Evolutionary conservation across 495 filamentous ascomycete species (phyloP).

Genomic region (Oleoguttula mirabilis): DNA sequence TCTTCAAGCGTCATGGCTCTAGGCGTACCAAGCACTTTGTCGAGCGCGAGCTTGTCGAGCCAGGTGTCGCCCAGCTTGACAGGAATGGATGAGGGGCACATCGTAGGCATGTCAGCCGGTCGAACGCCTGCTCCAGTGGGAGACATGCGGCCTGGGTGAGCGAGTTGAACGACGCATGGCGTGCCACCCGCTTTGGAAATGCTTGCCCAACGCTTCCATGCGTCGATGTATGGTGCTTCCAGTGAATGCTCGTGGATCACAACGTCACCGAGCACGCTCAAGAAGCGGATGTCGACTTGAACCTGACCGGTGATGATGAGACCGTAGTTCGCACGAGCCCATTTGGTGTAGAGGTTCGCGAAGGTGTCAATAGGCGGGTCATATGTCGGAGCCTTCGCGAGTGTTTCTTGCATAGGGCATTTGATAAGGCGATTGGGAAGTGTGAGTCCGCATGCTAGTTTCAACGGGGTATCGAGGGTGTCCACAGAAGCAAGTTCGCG

Average conservation of each 20-base stretch:
- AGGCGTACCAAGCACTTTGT: constrained; percentile 10
- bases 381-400: constrained; percentile 21
- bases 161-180: constrained; percentile 23
- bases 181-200: constrained; percentile 16
- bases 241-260: constrained; percentile 13
- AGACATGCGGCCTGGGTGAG: constrained; percentile 21
- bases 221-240: constrained; percentile 5
- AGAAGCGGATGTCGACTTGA: constrained; percentile 17
- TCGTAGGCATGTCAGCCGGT: constrained; percentile 10
- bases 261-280: constrained; percentile 20
- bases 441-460: constrained; percentile 12
- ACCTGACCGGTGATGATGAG: constrained; percentile 20
- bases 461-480: no score
- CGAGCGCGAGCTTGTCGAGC: constrained; percentile 21
- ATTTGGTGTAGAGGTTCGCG: constrained; percentile 22
- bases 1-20: constrained; percentile 16
- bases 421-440: constrained; percentile 13
- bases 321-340: constrained; percentile 17
- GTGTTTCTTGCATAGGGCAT: constrained; percentile 26
- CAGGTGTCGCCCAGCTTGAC: constrained; percentile 21
- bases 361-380: constrained; percentile 24
- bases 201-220: constrained; percentile 22
- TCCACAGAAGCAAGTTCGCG: no score
- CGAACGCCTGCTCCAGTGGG: constrained; percentile 17
- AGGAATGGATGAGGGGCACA: constrained; percentile 20